Evolutionary conservation across 768 basidiomycete species (phyloP).

Genomic region (Tricholoma matsutake): DNA sequence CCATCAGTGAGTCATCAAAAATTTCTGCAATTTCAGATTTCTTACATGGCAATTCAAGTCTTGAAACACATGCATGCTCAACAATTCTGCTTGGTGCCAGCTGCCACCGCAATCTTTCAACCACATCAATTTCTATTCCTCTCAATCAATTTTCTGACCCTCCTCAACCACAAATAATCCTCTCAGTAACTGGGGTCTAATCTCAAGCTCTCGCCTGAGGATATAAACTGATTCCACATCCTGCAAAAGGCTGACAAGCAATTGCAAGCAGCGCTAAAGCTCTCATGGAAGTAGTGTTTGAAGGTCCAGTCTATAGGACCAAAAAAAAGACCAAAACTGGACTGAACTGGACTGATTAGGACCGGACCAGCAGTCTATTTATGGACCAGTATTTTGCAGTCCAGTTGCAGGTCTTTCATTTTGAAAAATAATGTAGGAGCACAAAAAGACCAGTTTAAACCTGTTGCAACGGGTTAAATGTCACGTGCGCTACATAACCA

Average conservation of each 20-base stretch:
- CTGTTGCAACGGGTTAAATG: no score
- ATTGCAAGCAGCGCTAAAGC: no score
- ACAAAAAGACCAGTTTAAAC: no score
- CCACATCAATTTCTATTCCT: background rate
- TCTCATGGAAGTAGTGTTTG: no score
- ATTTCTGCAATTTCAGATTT: slow-evolving; percentile 12
- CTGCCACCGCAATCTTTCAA: background rate
- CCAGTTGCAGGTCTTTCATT: no score
- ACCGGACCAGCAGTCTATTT: no score
- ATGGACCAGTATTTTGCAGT: no score
- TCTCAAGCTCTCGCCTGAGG: background rate
- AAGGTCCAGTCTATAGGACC: no score
- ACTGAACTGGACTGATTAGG: no score
- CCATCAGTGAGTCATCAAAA: slow-evolving; percentile 4
- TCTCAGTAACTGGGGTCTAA: background rate
- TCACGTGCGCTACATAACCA: no score
- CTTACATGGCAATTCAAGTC: slow-evolving; percentile 14
- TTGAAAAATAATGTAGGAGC: no score
- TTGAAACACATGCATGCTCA: slow-evolving; percentile 8
- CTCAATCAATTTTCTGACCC: background rate
- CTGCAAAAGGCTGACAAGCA: background rate
- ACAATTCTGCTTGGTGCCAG: slow-evolving; percentile 6
- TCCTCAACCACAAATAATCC: background rate
- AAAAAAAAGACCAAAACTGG: no score
- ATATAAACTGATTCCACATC: background rate